Base-by-base conservation (phyloP, 164 flowering plant genomes). In the Magnolia kwangsiensis region DNA sequence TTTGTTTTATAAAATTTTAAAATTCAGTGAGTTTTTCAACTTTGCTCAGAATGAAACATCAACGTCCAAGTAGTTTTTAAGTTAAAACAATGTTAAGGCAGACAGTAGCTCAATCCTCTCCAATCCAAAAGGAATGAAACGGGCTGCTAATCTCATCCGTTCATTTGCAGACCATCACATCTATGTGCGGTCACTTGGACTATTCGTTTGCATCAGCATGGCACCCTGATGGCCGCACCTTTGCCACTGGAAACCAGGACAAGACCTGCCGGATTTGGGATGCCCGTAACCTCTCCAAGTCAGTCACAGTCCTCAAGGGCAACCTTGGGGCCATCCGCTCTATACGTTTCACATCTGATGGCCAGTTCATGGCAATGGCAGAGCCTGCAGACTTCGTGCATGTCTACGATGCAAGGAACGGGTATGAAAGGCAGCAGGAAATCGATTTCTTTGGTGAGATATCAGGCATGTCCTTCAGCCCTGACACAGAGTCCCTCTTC, bases 381-480 rank as follows among this genome's bases (percentile, higher is more conserved):
- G 99, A 96, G 82, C 95, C 99, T 61, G 99, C 99, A 18, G 99
- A 95, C 78, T 96, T 91, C 74, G 96, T 96, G 59, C 99, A 95
- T 67, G 86, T 95, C 7, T 95, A 83, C 78, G 93, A 90, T 80
- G 89, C 81, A 4, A 84, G 88, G 68, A 89, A 81, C 63, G 91
- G 93, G 37, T 95, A 88, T 65, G 88, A 86, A 72, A 88, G 84
- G 71, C 88, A 90, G 82, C 98, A 96, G 71, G 96, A 93, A 76
- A 90, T 93, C 16, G 99, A 96, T 72, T 96, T 96, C 86, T 96
- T 96, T 78, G 99, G 99, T 0, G 99, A 96, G 86, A 89, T 93
- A 58, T 92, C 99, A 8, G 99, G 99, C 2, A 78, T 90, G 23
- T 92, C 99, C 1, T 90, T 91, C 78, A 93, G 99, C 77, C 99